These are phyloP conservation scores for Zarea fungicola DNA, from an alignment of 2,329 filamentous ascomycete genomes.

Conservation along the genomic window DNA sequence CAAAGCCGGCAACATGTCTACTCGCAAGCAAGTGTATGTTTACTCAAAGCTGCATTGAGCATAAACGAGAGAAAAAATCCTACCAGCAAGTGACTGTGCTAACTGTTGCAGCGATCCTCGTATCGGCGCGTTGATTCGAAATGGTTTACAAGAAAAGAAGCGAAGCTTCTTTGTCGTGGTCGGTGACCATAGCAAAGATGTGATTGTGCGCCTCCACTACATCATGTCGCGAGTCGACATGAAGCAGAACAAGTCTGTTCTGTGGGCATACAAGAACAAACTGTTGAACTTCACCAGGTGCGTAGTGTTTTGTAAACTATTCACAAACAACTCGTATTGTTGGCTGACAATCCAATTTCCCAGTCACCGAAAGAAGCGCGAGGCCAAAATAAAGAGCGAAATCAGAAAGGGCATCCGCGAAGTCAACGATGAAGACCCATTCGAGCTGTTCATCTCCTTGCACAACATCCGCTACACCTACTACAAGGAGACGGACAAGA, in stretches of 20 bases:
- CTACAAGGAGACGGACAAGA: slow-evolving; percentile 99
- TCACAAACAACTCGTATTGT: too few relatives aligned
- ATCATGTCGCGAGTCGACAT: slow-evolving; percentile 87
- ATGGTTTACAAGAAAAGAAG: slow-evolving; percentile 93
- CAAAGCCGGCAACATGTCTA: slow-evolving; percentile 40
- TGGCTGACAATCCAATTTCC: too few relatives aligned
- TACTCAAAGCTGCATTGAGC: too few relatives aligned
- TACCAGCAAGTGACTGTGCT: background rate
- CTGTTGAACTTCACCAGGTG: slow-evolving; percentile 83
- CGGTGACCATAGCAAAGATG: slow-evolving; percentile 90
- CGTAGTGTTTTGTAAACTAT: too few relatives aligned
- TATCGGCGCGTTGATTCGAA: slow-evolving; percentile 84
- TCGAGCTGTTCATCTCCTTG: slow-evolving; percentile 93
- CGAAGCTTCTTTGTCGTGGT: slow-evolving; percentile 97
- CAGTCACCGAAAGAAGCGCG: slow-evolving; percentile 93
- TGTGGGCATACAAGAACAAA: slow-evolving; percentile 99
- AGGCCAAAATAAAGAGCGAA: slow-evolving; percentile 97
- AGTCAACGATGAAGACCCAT: slow-evolving; percentile 86
- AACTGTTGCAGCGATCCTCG: slow-evolving; percentile 64
- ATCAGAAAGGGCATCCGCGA: slow-evolving; percentile 93
- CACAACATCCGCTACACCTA: slow-evolving; percentile 98
- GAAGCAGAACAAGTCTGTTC: slow-evolving; percentile 83
- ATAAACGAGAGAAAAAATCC: background rate
- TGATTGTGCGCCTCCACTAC: slow-evolving; percentile 88
- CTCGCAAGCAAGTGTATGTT: slow-evolving; percentile 51